A percentile compares a stretch with the other conserved stretches of the same genome.
Conservation (phyloP, 73 alveolate species). For the Paramecium octaurelia region DNA sequence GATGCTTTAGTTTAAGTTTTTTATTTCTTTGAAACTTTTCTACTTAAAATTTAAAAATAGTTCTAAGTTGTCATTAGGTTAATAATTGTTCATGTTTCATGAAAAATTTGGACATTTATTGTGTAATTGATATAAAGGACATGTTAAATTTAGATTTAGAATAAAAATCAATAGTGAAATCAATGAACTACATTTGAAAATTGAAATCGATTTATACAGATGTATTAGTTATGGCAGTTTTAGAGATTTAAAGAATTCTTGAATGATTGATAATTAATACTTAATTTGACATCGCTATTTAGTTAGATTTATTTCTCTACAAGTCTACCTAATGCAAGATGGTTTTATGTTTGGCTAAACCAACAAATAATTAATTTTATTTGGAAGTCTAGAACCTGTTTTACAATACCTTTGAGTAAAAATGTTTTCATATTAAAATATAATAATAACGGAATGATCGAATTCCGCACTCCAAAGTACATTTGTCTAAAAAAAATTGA, state of each 20-base stretch:
- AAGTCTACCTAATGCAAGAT: neutral
- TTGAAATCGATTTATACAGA: neutral
- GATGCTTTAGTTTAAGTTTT: neutral
- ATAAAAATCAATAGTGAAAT: neutral
- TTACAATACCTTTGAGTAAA: neutral
- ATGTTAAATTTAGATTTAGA: neutral
- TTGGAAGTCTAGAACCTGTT: neutral
- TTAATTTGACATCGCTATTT: neutral
- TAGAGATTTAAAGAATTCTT: neutral
- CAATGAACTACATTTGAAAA: neutral
- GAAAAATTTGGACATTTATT: neutral
- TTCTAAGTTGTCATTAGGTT: neutral
- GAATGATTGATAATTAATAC: neutral
- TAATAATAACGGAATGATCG: conserved; percentile 17
- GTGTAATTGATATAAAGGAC: neutral
- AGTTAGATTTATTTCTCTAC: neutral
- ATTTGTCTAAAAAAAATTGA: neutral
- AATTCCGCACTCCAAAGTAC: conserved; percentile 27
- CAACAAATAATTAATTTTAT: neutral
- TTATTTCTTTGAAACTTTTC: neutral
- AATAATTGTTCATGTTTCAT: neutral
- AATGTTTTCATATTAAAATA: neutral
- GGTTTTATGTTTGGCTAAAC: neutral
- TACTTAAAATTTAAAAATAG: neutral
- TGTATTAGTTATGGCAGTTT: neutral